Conservation (phyloP, 495 filamentous ascomycete species). For the Hyaloscypha variabilis region DNA sequence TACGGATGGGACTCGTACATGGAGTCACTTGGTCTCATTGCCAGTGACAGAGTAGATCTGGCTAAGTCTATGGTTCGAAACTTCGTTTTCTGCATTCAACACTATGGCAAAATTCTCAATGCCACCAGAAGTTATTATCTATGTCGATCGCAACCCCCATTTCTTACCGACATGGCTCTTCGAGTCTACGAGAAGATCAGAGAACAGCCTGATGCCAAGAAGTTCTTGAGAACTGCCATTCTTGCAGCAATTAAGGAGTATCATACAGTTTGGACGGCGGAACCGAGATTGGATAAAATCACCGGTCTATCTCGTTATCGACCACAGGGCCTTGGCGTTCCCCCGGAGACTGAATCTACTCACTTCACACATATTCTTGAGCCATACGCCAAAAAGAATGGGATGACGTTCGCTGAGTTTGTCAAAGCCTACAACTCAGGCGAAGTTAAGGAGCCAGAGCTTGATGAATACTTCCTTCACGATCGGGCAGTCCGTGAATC, state of each 20-base stretch:
- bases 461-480: slow-evolving; percentile 94
- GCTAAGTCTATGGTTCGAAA: slow-evolving; percentile 92
- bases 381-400: slow-evolving; percentile 85
- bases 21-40: slow-evolving; percentile 84
- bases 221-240: slow-evolving; percentile 77
- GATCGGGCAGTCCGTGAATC: slow-evolving; percentile 94
- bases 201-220: slow-evolving; percentile 70
- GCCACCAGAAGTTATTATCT: slow-evolving; percentile 96
- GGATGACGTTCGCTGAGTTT: slow-evolving; percentile 78
- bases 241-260: slow-evolving; percentile 98
- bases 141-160: slow-evolving; percentile 89
- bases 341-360: slow-evolving; percentile 88
- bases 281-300: slow-evolving; percentile 75
- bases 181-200: slow-evolving; percentile 87
- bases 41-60: slow-evolving; percentile 78
- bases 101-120: slow-evolving; percentile 98
- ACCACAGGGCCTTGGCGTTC: slow-evolving; percentile 86
- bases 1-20: slow-evolving; percentile 99
- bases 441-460: slow-evolving; percentile 76
- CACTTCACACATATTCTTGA: slow-evolving; percentile 87
- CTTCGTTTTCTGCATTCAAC: slow-evolving; percentile 96
- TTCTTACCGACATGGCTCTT: slow-evolving; percentile 96
- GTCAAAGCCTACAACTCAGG: slow-evolving; percentile 83
- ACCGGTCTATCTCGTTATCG: slow-evolving; percentile 90
- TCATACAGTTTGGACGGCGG: slow-evolving; percentile 82